Evolutionary conservation across 179 eudicot species (phyloP), one percentile per base, ranked within the genome.

Genomic region (Vitellaria paradoxa): DNA sequence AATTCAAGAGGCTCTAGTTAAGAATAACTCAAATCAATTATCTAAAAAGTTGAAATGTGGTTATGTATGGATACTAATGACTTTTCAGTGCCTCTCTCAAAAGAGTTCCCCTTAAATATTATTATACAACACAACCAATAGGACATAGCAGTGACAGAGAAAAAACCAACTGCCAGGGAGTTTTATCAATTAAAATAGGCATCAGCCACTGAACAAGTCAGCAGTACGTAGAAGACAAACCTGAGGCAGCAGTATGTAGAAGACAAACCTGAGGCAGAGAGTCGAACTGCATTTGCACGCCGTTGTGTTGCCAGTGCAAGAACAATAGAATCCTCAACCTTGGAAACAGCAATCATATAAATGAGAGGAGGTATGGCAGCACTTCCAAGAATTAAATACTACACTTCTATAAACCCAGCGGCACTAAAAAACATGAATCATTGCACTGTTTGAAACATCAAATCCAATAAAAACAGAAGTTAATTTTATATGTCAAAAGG

Each of bases 291-390:
- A 81, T 88, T 92, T 78, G 91, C 91, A 72, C 92, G 96, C 55
- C 97, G 85, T 71, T 88, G 93, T 75, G 89, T 93, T 62, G 96
- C 90, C 76, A 89, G 78, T 72, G 95, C 93, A 85, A 87, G 90
- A 64, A 89, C 89, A 76, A 94, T 87, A 30, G 88, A 88, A 78
- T 87, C 97, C 82, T 94, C 98, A 79, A 94, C 94, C 98, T 94
- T 72, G 65, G 68, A 52, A 77, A 77, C 65, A 59, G 66, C 60
- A 82, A 50, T 23, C 65, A 49, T 9, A 24, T 20, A 69, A 69
- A 52, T 12, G 49, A 63, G 2, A 65, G 62, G 3, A 17, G 5
- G 50, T 59, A 68, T 24, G 23, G 9, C 14, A 17, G 66, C 46
- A 37, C 55, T 49, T 69, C 0, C 47, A 26, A 8, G 17, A 11